Evolutionary conservation across 805 yeast species (phyloP).

Genomic region (Tetrapisispora namnaoensis): DNA sequence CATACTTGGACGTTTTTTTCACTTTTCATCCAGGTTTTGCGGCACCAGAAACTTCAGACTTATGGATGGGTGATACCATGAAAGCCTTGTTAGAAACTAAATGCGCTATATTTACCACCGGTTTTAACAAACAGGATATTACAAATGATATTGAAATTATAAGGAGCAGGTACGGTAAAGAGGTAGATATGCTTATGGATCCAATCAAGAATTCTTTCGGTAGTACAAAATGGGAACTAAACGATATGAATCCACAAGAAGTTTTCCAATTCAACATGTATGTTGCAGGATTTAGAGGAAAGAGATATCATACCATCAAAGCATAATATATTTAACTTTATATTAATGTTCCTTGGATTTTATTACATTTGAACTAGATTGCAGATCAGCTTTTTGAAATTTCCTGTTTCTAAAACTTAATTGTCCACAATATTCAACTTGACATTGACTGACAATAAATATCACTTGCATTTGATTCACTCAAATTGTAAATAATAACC

Average conservation of each 20-base stretch:
- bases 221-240: slow-evolving; percentile 89
- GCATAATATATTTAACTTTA: slow-evolving; percentile 3
- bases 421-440: too few species aligned
- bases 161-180: slow-evolving; percentile 52
- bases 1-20: slow-evolving; percentile 87
- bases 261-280: slow-evolving; percentile 86
- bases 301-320: slow-evolving; percentile 81
- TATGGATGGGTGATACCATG: slow-evolving; percentile 85
- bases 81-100: slow-evolving; percentile 86
- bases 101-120: slow-evolving; percentile 86
- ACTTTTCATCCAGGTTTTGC: slow-evolving; percentile 93
- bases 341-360: background rate
- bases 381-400: background rate
- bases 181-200: slow-evolving; percentile 73
- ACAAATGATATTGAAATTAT: slow-evolving; percentile 66
- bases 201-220: slow-evolving; percentile 65
- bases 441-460: background rate
- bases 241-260: slow-evolving; percentile 86
- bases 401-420: too few species aligned
- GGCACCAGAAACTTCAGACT: slow-evolving; percentile 65
- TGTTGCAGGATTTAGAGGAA: slow-evolving; percentile 88
- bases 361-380: background rate
- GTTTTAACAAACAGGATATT: slow-evolving; percentile 71
- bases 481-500: slow-evolving; percentile 4
- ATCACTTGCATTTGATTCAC: background rate